These are phyloP conservation scores for Colletotrichum plurivorum DNA, from an alignment of 2,329 filamentous ascomycete species.

Conservation along the genomic window DNA sequence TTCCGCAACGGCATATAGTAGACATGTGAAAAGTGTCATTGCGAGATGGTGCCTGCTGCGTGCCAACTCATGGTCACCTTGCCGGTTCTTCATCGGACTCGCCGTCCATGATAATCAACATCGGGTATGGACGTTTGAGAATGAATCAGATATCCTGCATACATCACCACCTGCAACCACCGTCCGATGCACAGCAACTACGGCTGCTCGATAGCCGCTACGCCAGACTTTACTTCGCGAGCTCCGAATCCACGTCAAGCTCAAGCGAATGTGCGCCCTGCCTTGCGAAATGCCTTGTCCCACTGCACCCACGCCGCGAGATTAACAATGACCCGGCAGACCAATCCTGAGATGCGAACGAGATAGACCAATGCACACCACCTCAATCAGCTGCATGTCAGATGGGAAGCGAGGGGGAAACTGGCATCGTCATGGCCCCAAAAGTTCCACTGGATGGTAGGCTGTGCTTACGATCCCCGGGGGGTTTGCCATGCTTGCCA, in stretches of 20 bases:
- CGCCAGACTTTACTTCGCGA: constrained; percentile 29
- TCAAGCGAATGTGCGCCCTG: constrained; percentile 1
- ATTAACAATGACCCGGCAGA: neutral
- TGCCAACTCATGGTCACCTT: neutral
- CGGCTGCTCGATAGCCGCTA: neutral
- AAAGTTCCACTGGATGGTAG: constrained; percentile 34
- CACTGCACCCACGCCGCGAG: constrained; percentile 13
- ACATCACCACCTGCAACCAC: neutral
- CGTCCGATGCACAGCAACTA: constrained; percentile 16
- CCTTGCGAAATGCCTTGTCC: constrained; percentile 34
- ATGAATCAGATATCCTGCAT: neutral
- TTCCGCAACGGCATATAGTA: neutral
- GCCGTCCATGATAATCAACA: constrained; percentile 8
- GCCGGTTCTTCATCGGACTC: constrained; percentile 18
- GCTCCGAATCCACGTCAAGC: constrained; percentile 18
- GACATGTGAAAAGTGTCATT: neutral
- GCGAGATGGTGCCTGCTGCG: neutral
- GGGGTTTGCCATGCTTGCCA: neutral
- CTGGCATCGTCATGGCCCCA: constrained; percentile 18
- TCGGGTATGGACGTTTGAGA: neutral
- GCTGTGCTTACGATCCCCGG: constrained; percentile 33
- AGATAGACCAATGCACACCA: constrained; percentile 11
- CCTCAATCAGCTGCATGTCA: constrained; percentile 28
- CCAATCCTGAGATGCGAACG: constrained; percentile 19
- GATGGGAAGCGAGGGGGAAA: constrained; percentile 22